These are phyloP conservation scores for Fraxinus quadrangulata DNA, from an alignment of 257 asterid species.

Conservation along the genomic window DNA sequence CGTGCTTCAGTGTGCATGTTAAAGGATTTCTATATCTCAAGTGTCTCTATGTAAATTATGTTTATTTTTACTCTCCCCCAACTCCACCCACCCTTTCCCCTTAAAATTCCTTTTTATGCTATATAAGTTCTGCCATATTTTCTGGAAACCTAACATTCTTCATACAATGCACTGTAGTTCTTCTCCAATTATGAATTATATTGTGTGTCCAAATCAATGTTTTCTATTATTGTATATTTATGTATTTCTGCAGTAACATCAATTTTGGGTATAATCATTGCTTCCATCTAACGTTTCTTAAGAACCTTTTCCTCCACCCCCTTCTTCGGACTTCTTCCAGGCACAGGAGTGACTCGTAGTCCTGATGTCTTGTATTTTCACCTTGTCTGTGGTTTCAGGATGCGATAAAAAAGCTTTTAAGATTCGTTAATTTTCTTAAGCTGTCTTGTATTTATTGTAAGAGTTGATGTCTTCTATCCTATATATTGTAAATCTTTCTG, in stretches of 20 bases:
- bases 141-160: background rate
- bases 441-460: slow-evolving; percentile 24
- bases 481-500: slow-evolving; percentile 25
- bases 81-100: background rate
- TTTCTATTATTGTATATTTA: background rate
- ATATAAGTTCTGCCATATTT: background rate
- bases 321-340: slow-evolving; percentile 27
- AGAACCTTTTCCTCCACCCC: slow-evolving; percentile 32
- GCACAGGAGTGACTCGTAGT: background rate
- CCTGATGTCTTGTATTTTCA: background rate
- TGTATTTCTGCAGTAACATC: slow-evolving; percentile 44
- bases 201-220: background rate
- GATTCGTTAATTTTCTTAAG: too few relatives aligned
- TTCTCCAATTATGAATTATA: background rate
- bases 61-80: background rate
- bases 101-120: background rate
- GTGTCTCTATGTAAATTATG: background rate
- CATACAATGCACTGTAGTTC: background rate
- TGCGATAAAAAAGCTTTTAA: too few relatives aligned
- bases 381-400: too few relatives aligned
- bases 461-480: slow-evolving; percentile 17
- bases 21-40: background rate
- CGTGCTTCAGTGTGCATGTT: slow-evolving; percentile 6
- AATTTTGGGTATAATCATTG: slow-evolving; percentile 37
- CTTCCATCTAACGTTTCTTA: slow-evolving; percentile 41